phyloP scores from a whole-genome alignment of 305 asterid species.

The Plantago coronopus region DNA sequence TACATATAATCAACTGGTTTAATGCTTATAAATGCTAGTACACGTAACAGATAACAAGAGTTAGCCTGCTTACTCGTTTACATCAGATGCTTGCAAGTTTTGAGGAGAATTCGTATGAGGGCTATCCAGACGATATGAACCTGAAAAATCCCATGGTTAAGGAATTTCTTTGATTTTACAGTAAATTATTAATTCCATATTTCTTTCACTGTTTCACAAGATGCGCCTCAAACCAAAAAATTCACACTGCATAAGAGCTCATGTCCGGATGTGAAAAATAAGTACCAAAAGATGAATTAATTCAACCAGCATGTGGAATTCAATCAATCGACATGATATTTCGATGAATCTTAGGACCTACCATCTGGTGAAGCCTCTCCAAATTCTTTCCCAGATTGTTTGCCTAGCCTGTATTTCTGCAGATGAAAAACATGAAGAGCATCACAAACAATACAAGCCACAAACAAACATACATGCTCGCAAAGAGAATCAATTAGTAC shows the following conservation, averaged over 20 bases:
- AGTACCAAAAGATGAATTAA: not conserved
- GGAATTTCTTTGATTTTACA: not conserved
- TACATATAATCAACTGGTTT: conserved; percentile 16
- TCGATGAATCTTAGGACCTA: conserved; percentile 34
- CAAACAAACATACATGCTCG: not conserved
- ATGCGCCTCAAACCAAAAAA: too few relatives aligned
- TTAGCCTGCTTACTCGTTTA: conserved; percentile 45
- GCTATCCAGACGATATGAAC: conserved; percentile 52
- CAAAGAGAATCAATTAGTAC: not conserved
- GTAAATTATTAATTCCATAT: not conserved
- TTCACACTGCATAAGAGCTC: too few relatives aligned
- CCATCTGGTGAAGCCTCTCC: conserved; percentile 75
- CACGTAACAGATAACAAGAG: not conserved
- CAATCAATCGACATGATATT: conserved; percentile 6
- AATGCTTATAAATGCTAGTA: not conserved
- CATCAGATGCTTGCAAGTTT: conserved; percentile 47
- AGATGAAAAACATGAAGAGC: conserved; percentile 19
- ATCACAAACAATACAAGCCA: conserved; percentile 15
- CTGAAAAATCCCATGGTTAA: conserved; percentile 32
- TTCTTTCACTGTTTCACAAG: not conserved
- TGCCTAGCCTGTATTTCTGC: conserved; percentile 86
- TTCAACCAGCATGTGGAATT: conserved; percentile 2
- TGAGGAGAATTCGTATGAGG: conserved; percentile 49
- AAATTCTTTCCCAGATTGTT: conserved; percentile 79
- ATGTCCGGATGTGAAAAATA: too few relatives aligned